phyloP scores from a whole-genome alignment of 2,329 filamentous ascomycete genomes.

The Chaetomium sp. region DNA sequence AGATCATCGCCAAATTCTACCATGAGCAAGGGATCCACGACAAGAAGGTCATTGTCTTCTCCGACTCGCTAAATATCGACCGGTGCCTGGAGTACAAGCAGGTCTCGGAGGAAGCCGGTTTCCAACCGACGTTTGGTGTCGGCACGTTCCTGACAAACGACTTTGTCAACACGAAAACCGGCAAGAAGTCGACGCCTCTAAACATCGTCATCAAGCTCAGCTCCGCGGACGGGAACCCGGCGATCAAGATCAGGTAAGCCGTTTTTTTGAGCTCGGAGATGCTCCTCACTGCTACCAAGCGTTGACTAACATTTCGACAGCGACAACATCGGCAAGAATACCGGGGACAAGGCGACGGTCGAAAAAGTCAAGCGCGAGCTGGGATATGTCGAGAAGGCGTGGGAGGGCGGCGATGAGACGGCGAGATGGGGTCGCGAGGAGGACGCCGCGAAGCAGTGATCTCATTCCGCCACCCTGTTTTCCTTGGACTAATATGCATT shows the following conservation, averaged over 20 bases:
- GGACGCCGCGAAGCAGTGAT: constrained; percentile 34
- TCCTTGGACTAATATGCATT: neutral
- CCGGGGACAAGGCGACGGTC: constrained; percentile 78
- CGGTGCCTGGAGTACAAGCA: constrained; percentile 88
- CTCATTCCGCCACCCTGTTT: neutral
- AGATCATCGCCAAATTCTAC: constrained; percentile 80
- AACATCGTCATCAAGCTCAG: constrained; percentile 99
- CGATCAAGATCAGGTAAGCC: constrained; percentile 80
- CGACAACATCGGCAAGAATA: constrained; percentile 92
- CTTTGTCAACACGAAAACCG: constrained; percentile 71
- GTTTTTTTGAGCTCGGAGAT: neutral
- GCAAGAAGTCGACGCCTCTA: constrained; percentile 82
- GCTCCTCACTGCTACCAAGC: neutral
- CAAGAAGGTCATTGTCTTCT: constrained; percentile 91
- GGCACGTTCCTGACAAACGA: constrained; percentile 97
- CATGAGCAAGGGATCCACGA: constrained; percentile 71
- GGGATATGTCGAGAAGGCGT: constrained; percentile 82
- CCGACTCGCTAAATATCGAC: constrained; percentile 90
- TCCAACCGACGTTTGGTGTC: constrained; percentile 87
- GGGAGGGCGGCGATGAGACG: constrained; percentile 82
- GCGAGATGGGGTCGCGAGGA: constrained; percentile 72
- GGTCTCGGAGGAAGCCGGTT: constrained; percentile 75
- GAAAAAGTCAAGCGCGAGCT: constrained; percentile 80
- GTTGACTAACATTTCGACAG: constrained; percentile 37
- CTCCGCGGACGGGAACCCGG: constrained; percentile 75